phyloP scores from a whole-genome alignment of 257 asterid species.

The Anisodus tanguticus region DNA sequence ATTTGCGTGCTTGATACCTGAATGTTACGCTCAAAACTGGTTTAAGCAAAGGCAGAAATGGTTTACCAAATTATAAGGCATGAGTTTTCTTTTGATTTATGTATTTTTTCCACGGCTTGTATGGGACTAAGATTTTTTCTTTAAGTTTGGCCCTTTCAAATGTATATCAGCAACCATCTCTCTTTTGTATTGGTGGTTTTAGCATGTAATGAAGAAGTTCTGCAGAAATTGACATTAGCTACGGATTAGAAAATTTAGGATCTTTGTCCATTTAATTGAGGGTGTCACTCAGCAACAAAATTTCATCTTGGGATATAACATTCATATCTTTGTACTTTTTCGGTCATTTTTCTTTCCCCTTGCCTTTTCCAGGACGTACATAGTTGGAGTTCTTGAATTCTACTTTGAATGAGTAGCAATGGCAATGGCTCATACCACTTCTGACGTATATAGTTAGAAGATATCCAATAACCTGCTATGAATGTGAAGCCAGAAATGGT shows the following conservation, averaged over 20 bases:
- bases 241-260: neutral
- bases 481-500: neutral
- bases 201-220: neutral
- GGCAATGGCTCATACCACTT: neutral
- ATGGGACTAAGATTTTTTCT: neutral
- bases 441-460: neutral
- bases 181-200: neutral
- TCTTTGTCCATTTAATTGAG: neutral
- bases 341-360: neutral
- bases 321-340: neutral
- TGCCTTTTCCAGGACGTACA: neutral
- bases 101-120: slow-evolving; percentile 8
- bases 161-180: neutral
- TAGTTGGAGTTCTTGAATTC: neutral
- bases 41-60: neutral
- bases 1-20: slow-evolving; percentile 8
- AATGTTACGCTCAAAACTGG: neutral
- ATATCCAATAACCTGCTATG: neutral
- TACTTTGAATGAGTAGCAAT: neutral
- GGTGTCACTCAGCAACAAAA: neutral
- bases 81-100: neutral
- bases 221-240: neutral
- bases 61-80: neutral
- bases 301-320: neutral
- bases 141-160: neutral